Evolutionary conservation across 306 rosid species (phyloP), one percentile per base, ranked within the genome.

Genomic region (Cicer bijugum): DNA sequence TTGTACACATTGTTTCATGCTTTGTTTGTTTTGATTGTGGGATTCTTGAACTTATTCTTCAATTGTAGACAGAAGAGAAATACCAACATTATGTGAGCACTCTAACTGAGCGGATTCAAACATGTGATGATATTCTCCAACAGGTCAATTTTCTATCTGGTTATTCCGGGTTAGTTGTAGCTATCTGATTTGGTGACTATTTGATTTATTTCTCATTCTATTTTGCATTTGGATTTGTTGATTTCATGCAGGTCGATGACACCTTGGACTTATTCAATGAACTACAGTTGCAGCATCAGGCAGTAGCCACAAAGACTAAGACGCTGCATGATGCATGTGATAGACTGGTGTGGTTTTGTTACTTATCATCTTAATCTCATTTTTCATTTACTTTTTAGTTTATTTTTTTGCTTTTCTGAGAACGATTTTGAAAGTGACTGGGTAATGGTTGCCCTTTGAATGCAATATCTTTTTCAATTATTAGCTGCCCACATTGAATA

Each of bases 301-400:
- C 97, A 38, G 97, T 95, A 23, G 96, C 97, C 71, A 91, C 93
- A 16, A 95, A 91, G 92, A 95, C 99, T 46, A 91, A 89, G 86
- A 95, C 99, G 1, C 97, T 95, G 66, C 99, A 95, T 71, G 99
- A 91, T 82, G 99, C 99, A 6, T 95, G 97, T 61, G 99, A 95
- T 43, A 81, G 96, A 72, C 65, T 95, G 93, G 99, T 91, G 59
- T 53, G 87, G 17, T 75, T 81, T 82, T 75, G 66, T 76, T 67
- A 71, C 70, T 48, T 77, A 35, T 19, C 14, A 20, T 12, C 67
- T 11, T 20, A 71, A 9, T 48, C 44, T 69, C 17, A 16, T 56
- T 67, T 76, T 47, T 52, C 59, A 43, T 17, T 7, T 15, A 43
- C 51, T 70, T 14, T 76, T 48, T 59, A n/a, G 67, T 38, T 8